Conservation (phyloP, 148 eudicot genomes). For the Euryodendron excelsum region DNA sequence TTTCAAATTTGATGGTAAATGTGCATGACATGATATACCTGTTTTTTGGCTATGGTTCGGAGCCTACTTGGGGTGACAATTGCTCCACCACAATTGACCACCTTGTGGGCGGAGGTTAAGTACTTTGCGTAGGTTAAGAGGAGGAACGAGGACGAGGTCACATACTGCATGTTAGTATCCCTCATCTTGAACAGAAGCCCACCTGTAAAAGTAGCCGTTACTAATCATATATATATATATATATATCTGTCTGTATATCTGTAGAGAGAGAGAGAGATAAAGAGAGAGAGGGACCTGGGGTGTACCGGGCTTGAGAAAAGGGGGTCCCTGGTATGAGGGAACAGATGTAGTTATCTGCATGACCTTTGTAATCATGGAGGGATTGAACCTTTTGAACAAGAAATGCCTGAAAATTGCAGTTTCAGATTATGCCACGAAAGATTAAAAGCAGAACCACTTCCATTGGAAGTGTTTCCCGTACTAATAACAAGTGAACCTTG, state of each 20-base stretch:
- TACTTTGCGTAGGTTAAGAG: conserved; percentile 80
- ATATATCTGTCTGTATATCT: background rate
- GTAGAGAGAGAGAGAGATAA: background rate
- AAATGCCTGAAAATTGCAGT: conserved; percentile 41
- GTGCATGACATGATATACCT: conserved; percentile 53
- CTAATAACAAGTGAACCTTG: conserved; percentile 41
- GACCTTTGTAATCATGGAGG: conserved; percentile 65
- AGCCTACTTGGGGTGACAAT: conserved; percentile 46
- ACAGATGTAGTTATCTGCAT: conserved; percentile 73
- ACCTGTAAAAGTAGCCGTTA: conserved; percentile 33
- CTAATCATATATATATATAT: background rate
- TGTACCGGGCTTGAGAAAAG: conserved; percentile 61
- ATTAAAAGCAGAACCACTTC: too few species aligned
- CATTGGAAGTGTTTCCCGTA: too few species aligned
- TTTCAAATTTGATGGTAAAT: too few species aligned
- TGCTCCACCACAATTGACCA: conserved; percentile 62
- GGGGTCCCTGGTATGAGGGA: conserved; percentile 74
- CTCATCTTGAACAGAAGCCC: conserved; percentile 72
- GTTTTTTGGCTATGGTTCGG: conserved; percentile 63
- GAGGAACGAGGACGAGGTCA: conserved; percentile 73
- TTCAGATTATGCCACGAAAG: too few species aligned
- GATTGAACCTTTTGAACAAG: conserved; percentile 60
- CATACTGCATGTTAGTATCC: conserved; percentile 78
- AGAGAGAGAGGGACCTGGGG: conserved; percentile 48
- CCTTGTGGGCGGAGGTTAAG: conserved; percentile 52